Base-by-base conservation (phyloP, 2,329 filamentous ascomycete species). In the Lomentospora prolificans region DNA sequence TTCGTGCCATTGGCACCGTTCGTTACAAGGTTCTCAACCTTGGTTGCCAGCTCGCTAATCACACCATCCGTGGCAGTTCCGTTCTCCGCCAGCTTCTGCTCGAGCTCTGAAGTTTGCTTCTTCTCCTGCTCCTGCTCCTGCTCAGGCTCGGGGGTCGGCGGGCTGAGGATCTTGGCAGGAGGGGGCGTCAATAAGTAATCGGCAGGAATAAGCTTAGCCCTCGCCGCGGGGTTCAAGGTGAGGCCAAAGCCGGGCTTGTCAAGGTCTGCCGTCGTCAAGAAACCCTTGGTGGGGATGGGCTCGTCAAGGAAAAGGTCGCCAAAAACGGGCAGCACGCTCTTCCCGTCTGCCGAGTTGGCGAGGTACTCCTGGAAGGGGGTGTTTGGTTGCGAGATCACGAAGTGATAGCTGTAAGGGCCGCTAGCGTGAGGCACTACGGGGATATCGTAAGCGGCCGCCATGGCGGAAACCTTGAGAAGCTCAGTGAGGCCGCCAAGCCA, bases 361-460 rank as follows among this genome's bases (percentile, higher is more conserved):
- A 96, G 80, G 66, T 96, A 96, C 71, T 96, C 91, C 70, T 96
- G 91, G 79, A 96, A 96, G 4, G 91, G 91, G 12, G 87, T 89
- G 73, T 96, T 95, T 60, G 89, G 83, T 71, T 96, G 91, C 48
- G 90, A 95, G 59, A 96, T 86, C 61, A 96, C 91, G 67, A 95
- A 96, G 72, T 96, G 91, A 72, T 96, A 96, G 65, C 89, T 94
- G 75, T 96, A 96, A 3, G 91, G 89, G 1, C 91, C 91, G 59
- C 87, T 94, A 48, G 91, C 91, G 67, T 96, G 91, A n/a, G 91
- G 91, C 12, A 96, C 89, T 14, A 96, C 90, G 10, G 91, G 91
- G 58, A 96, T 87, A 66, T 96, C 91, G 70, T 96, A 96, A 22
- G 91, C 91, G 3, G 90, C 83, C 3, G 91, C 91, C 82, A 95